A percentile compares a stretch with the other conserved stretches of the same genome.
Evolutionary conservation across 1,284 basidiomycete species (phyloP).

Genomic region (Apiotrichum siamense): DNA sequence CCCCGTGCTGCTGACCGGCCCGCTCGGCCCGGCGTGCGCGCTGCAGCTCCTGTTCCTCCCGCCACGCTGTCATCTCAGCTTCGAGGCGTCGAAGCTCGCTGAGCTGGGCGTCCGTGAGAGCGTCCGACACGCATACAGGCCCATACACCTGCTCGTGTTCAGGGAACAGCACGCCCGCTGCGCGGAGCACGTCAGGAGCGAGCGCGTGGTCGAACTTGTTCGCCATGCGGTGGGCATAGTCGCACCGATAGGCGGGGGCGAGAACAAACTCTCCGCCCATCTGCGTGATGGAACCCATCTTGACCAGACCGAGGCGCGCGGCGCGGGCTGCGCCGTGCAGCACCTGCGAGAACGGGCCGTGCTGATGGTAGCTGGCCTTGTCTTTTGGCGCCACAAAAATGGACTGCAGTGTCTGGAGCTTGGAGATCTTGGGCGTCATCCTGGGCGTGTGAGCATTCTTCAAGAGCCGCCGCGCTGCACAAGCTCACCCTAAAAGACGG

Average conservation of each 20-base stretch:
- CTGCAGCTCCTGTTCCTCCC: too few relatives aligned
- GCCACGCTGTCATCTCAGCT: too few relatives aligned
- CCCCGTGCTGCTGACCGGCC: too few relatives aligned
- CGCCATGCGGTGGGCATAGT: conserved; percentile 45
- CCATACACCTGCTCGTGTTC: too few relatives aligned
- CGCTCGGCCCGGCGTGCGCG: too few relatives aligned
- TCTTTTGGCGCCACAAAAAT: background rate
- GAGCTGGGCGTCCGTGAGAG: too few relatives aligned
- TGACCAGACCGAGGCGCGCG: background rate
- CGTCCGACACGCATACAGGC: too few relatives aligned
- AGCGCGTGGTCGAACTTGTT: conserved; percentile 15
- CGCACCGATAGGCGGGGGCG: conserved; percentile 26
- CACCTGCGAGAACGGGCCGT: background rate
- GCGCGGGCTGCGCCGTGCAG: background rate
- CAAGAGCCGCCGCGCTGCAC: too few relatives aligned
- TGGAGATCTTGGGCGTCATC: background rate
- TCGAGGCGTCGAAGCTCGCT: too few relatives aligned
- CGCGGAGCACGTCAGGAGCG: background rate
- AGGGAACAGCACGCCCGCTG: background rate
- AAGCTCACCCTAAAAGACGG: background rate
- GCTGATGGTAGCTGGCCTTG: background rate
- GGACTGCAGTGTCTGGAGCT: background rate
- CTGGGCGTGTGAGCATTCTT: background rate
- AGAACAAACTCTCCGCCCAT: conserved; percentile 46
- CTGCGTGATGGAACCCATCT: conserved; percentile 24